These are phyloP conservation scores for Fusarium compactum DNA, from an alignment of 2,329 filamentous ascomycete species.

Conservation along the genomic window DNA sequence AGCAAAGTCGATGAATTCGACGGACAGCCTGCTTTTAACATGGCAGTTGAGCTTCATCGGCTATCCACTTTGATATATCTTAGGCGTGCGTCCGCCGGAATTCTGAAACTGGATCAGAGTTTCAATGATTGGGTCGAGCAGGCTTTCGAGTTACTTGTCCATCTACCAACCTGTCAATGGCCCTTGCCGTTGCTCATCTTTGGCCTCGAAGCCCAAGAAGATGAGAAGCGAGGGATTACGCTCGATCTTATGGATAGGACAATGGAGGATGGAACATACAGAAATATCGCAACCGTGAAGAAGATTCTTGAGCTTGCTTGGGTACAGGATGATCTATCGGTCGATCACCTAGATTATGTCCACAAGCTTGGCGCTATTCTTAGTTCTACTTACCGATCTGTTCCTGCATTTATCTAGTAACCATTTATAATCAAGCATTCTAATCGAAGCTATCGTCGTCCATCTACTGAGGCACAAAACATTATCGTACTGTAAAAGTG, in stretches of 20 bases:
- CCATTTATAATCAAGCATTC: not conserved
- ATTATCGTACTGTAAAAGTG: not conserved
- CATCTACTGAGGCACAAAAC: not conserved
- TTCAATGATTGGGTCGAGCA: constrained; percentile 38
- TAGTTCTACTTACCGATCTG: constrained; percentile 19
- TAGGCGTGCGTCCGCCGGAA: constrained; percentile 34
- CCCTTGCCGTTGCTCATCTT: constrained; percentile 44
- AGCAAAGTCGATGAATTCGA: rapidly evolving
- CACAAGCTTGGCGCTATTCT: constrained; percentile 24
- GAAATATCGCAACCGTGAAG: constrained; percentile 40
- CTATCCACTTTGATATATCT: constrained; percentile 50
- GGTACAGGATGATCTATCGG: constrained; percentile 52
- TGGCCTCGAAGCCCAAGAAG: constrained; percentile 43
- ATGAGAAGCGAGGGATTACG: constrained; percentile 29
- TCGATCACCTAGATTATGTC: constrained; percentile 13
- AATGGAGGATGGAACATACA: constrained; percentile 19
- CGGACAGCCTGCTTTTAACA: not conserved
- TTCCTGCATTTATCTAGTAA: constrained; percentile 23
- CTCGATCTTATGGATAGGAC: constrained; percentile 48
- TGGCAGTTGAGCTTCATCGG: constrained; percentile 42
- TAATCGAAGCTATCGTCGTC: not conserved
- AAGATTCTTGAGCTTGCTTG: constrained; percentile 49
- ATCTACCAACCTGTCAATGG: constrained; percentile 35
- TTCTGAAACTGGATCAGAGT: constrained; percentile 13
- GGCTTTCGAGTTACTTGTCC: constrained; percentile 43